Evolutionary conservation across 495 filamentous ascomycete species (phyloP).

Genomic region (Talaromyces nanjingensis): DNA sequence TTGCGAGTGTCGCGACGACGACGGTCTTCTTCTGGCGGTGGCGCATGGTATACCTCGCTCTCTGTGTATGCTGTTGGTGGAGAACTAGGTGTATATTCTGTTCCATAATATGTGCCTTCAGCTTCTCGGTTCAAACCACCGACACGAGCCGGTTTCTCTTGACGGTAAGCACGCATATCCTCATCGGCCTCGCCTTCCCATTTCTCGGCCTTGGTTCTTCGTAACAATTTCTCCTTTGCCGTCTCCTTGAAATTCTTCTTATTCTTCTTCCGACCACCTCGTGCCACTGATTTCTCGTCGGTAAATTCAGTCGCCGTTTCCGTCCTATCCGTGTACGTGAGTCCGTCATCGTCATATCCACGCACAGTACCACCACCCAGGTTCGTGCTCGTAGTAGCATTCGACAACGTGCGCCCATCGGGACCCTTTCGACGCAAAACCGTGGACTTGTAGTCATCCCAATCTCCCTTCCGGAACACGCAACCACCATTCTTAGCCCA

Average conservation of each 20-base stretch:
- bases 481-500: conserved; percentile 96
- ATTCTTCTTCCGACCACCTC: conserved; percentile 31
- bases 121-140: conserved; percentile 75
- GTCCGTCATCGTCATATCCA: conserved; percentile 51
- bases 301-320: conserved; percentile 32
- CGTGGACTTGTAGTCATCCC: conserved; percentile 97
- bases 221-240: conserved; percentile 32
- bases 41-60: conserved; percentile 42
- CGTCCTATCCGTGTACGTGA: conserved; percentile 44
- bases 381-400: conserved; percentile 72
- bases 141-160: conserved; percentile 76
- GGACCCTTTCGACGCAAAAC: conserved; percentile 89
- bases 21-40: conserved; percentile 18
- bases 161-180: conserved; percentile 73
- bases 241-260: conserved; percentile 31
- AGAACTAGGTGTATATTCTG: conserved; percentile 47
- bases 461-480: conserved; percentile 73
- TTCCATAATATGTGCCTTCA: conserved; percentile 66
- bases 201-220: conserved; percentile 33
- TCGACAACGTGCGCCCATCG: conserved; percentile 72
- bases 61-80: conserved; percentile 42
- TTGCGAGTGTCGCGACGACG: conserved; percentile 17
- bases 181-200: conserved; percentile 57
- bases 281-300: conserved; percentile 34
- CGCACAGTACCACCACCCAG: conserved; percentile 74